These are phyloP conservation scores for Ajuga chamaepitys DNA, from an alignment of 257 asterid genomes.

Conservation along the genomic window DNA sequence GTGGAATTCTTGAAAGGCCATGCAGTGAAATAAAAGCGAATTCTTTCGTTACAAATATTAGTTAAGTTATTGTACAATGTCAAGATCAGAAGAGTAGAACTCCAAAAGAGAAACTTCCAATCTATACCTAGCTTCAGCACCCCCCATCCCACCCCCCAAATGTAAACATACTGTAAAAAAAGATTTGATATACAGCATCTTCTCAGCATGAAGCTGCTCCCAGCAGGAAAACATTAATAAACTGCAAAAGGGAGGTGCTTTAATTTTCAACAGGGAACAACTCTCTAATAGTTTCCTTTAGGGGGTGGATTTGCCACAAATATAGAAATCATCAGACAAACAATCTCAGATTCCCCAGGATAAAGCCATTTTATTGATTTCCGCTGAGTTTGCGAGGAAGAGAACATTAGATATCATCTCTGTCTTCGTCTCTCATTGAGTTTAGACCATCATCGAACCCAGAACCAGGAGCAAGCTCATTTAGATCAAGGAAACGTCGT, in stretches of 20 bases:
- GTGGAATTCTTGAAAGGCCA: neutral
- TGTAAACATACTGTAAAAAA: conserved; percentile 36
- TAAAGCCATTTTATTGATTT: conserved; percentile 16
- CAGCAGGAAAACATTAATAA: conserved; percentile 36
- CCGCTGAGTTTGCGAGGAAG: neutral
- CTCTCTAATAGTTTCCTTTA: conserved; percentile 31
- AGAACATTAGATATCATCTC: conserved; percentile 35
- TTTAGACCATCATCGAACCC: conserved; percentile 82
- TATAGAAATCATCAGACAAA: conserved; percentile 26
- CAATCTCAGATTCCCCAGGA: conserved; percentile 34
- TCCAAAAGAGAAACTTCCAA: conserved; percentile 21
- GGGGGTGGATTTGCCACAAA: conserved; percentile 28
- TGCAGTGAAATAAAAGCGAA: conserved; percentile 10
- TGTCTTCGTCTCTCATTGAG: conserved; percentile 52
- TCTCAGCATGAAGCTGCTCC: conserved; percentile 35
- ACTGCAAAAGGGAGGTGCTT: conserved; percentile 31
- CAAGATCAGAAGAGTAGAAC: conserved; percentile 32
- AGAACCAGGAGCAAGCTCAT: conserved; percentile 89
- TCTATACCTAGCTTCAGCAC: conserved; percentile 32
- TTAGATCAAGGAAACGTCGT: conserved; percentile 79
- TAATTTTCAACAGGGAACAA: conserved; percentile 30
- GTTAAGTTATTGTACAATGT: conserved; percentile 51
- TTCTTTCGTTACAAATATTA: conserved; percentile 41
- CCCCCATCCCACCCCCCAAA: conserved; percentile 11
- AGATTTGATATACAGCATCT: conserved; percentile 54